Percentiles rank a stretch among this genome's conserved stretches.
phyloP scores from a whole-genome alignment of 257 asterid species.

The Avicennia marina region DNA sequence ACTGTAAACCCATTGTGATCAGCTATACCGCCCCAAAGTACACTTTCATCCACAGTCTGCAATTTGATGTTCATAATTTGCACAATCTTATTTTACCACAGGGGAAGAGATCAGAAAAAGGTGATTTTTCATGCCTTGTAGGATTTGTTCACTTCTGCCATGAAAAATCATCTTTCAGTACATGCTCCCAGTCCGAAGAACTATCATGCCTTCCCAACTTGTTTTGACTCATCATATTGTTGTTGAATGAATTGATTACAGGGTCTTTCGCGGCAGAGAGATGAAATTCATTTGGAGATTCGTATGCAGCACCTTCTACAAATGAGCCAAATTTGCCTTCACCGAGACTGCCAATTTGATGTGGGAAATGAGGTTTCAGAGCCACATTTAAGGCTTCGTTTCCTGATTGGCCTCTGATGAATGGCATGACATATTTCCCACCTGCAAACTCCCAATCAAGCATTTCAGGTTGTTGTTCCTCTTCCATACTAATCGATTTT shows the following conservation, averaged over 20 bases:
- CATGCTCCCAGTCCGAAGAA: slow-evolving; percentile 58
- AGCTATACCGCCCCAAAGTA: too few species aligned
- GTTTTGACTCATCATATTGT: slow-evolving; percentile 21
- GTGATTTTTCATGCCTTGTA: slow-evolving; percentile 6
- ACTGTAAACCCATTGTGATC: too few species aligned
- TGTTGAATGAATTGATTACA: slow-evolving; percentile 16
- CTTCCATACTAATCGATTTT: slow-evolving; percentile 16
- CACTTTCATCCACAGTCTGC: too few species aligned
- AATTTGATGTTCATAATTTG: too few species aligned
- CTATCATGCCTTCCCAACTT: slow-evolving; percentile 42
- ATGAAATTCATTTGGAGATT: slow-evolving; percentile 30
- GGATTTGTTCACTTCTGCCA: slow-evolving; percentile 23
- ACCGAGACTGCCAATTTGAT: slow-evolving; percentile 8
- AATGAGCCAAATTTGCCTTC: slow-evolving; percentile 23
- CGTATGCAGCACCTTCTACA: slow-evolving; percentile 29
- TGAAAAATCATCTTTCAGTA: slow-evolving; percentile 56
- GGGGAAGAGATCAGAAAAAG: neutral
- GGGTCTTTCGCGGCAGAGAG: slow-evolving; percentile 33
- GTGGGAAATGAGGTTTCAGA: slow-evolving; percentile 27
- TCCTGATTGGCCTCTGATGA: slow-evolving; percentile 9
- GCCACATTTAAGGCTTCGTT: slow-evolving; percentile 20
- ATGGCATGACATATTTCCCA: slow-evolving; percentile 22
- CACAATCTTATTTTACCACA: too few species aligned
- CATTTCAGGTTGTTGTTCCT: slow-evolving; percentile 23
- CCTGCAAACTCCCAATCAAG: too few species aligned